Percentiles rank a stretch among this genome's conserved stretches.
phyloP scores from a whole-genome alignment of 2,329 filamentous ascomycete genomes.

The Stemphylium lycopersici region DNA sequence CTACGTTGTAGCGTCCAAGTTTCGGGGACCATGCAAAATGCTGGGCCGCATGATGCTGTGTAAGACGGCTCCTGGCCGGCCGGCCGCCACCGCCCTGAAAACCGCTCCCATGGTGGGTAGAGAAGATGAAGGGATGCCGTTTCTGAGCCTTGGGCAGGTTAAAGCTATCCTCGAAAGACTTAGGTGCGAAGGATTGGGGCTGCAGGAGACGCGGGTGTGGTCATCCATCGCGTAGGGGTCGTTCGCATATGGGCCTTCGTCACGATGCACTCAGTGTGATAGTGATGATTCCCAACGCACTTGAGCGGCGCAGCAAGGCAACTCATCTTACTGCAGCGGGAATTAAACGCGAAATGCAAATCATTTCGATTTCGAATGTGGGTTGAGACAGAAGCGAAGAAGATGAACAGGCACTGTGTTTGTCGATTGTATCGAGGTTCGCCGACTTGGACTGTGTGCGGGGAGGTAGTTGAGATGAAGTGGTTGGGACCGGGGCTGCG shows the following conservation, averaged over 20 bases:
- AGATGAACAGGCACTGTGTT: neutral
- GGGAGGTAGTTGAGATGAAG: too few species aligned
- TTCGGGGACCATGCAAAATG: neutral
- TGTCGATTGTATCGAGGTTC: neutral
- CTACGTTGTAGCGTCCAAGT: neutral
- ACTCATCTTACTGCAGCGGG: neutral
- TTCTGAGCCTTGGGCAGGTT: too few species aligned
- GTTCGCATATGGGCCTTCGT: neutral
- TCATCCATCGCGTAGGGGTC: neutral
- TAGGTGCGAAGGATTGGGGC: neutral
- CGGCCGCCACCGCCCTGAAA: neutral
- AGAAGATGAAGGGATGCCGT: neutral
- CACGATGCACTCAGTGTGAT: neutral
- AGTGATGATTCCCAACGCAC: neutral
- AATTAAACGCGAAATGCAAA: neutral
- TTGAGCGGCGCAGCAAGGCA: neutral
- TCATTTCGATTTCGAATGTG: neutral
- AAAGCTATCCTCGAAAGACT: too few species aligned
- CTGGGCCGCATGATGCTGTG: neutral
- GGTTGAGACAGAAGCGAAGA: neutral
- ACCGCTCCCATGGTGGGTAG: too few species aligned
- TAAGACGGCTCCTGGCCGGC: neutral
- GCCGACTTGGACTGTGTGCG: too few species aligned
- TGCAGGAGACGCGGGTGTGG: neutral
- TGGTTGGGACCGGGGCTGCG: neutral